Conservation (phyloP, 176 grass and related monocot genomes). For the Zea mays region DNA sequence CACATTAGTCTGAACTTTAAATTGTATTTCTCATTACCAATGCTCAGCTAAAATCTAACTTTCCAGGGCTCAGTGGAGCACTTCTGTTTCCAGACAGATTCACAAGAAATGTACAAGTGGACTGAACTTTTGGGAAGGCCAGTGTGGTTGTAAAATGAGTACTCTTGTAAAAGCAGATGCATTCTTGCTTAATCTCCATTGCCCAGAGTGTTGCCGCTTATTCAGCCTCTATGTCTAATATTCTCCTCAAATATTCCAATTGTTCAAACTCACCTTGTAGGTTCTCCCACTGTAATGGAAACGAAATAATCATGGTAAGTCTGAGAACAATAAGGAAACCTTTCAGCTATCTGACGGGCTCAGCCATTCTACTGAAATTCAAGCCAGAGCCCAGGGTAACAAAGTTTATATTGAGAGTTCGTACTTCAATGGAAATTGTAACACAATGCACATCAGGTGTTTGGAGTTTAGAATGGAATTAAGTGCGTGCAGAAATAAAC, state of each 20-base stretch:
- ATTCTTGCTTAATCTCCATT: background rate
- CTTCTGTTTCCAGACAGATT: background rate
- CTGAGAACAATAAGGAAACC: background rate
- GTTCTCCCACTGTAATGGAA: slow-evolving; percentile 70
- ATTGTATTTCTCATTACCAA: background rate
- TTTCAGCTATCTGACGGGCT: background rate
- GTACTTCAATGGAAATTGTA: background rate
- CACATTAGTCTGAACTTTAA: background rate
- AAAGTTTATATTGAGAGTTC: background rate
- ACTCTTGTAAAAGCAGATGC: background rate
- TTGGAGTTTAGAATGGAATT: background rate
- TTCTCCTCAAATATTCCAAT: slow-evolving; percentile 85
- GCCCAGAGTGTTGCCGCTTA: slow-evolving; percentile 1
- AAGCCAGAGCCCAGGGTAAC: background rate
- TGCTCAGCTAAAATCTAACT: background rate
- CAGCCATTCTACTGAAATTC: background rate
- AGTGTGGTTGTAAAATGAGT: background rate
- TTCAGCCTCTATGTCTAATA: slow-evolving; percentile 60
- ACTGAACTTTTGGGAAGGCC: background rate
- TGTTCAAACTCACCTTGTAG: slow-evolving; percentile 74
- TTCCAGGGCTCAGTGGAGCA: background rate
- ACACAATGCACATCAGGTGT: slow-evolving; percentile 4
- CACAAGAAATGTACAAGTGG: slow-evolving; percentile 5
- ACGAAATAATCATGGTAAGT: background rate
- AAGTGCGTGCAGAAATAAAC: slow-evolving; percentile 11